These are phyloP conservation scores for Apiospora hydei DNA, from an alignment of 2,329 filamentous ascomycete genomes.

Conservation along the genomic window DNA sequence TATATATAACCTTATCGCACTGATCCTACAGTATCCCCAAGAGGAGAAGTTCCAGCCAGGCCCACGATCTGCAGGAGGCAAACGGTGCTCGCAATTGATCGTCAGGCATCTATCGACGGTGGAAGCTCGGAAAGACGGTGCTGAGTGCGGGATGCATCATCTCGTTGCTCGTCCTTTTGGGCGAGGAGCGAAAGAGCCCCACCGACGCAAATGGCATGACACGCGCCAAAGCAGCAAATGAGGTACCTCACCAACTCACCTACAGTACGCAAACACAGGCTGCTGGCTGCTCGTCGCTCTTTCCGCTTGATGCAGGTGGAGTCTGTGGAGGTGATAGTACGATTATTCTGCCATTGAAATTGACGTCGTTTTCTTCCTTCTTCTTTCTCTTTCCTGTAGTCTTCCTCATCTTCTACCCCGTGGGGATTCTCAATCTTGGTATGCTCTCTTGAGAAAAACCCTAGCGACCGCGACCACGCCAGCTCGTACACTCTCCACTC, in stretches of 20 bases:
- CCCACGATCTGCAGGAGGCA: neutral
- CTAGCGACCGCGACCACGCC: conserved; percentile 2
- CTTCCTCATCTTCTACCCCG: conserved; percentile 5
- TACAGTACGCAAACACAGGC: conserved; percentile 2
- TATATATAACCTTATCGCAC: too few species aligned
- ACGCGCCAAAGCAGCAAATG: neutral
- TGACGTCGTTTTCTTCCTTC: conserved; percentile 11
- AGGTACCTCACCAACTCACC: too few species aligned
- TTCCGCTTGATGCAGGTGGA: conserved; percentile 8
- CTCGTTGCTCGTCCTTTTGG: neutral
- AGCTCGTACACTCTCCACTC: neutral
- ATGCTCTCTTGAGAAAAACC: neutral
- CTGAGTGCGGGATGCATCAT: neutral
- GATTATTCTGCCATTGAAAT: neutral
- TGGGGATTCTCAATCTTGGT: conserved; percentile 7
- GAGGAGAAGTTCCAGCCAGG: neutral
- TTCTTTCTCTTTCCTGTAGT: conserved; percentile 15
- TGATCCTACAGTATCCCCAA: too few species aligned
- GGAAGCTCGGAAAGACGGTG: conserved; percentile 12
- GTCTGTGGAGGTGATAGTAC: neutral
- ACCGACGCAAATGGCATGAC: conserved; percentile 18
- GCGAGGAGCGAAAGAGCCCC: conserved; percentile 10
- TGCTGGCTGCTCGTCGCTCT: conserved; percentile 7
- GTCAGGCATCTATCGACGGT: neutral
- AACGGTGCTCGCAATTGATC: neutral